Conservation (phyloP, 2,329 filamentous ascomycete genomes). For the Alternaria sp. region DNA sequence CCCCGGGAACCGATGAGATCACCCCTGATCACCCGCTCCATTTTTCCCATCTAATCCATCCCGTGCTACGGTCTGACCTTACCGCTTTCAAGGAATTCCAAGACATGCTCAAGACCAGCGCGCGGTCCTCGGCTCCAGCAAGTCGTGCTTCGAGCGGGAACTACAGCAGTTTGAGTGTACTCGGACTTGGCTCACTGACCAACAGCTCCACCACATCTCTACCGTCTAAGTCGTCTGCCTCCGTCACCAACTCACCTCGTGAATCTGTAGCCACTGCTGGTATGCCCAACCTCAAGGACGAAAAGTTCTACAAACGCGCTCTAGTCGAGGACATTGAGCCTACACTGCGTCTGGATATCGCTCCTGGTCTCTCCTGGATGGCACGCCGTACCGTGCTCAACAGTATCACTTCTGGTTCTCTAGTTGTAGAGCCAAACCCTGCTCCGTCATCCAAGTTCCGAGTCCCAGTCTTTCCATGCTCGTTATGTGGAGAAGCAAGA, state of each 20-base stretch:
- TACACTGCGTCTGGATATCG: constrained; percentile 85
- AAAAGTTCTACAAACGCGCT: constrained; percentile 91
- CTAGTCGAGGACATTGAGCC: constrained; percentile 93
- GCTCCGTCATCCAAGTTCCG: constrained; percentile 60
- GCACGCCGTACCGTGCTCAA: constrained; percentile 84
- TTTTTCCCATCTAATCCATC: constrained; percentile 83
- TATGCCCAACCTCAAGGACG: constrained; percentile 79
- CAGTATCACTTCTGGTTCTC: constrained; percentile 81
- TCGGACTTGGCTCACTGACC: constrained; percentile 61
- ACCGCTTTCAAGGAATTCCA: constrained; percentile 85
- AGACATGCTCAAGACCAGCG: constrained; percentile 73
- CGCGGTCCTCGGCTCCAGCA: constrained; percentile 61
- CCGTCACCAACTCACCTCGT: constrained; percentile 47
- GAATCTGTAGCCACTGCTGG: constrained; percentile 34
- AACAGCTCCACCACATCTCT: constrained; percentile 60
- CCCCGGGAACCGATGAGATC: constrained; percentile 61
- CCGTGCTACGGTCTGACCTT: constrained; percentile 83
- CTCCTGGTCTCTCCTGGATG: constrained; percentile 92
- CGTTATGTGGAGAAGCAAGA: constrained; percentile 85
- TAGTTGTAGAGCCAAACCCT: constrained; percentile 82
- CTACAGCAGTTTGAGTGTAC: constrained; percentile 69
- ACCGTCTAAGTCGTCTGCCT: constrained; percentile 58
- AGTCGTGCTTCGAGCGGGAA: constrained; percentile 78
- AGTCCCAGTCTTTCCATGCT: constrained; percentile 72
- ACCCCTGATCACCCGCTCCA: constrained; percentile 71